Conservation (phyloP, 768 basidiomycete genomes). For the Dendrothele bispora region DNA sequence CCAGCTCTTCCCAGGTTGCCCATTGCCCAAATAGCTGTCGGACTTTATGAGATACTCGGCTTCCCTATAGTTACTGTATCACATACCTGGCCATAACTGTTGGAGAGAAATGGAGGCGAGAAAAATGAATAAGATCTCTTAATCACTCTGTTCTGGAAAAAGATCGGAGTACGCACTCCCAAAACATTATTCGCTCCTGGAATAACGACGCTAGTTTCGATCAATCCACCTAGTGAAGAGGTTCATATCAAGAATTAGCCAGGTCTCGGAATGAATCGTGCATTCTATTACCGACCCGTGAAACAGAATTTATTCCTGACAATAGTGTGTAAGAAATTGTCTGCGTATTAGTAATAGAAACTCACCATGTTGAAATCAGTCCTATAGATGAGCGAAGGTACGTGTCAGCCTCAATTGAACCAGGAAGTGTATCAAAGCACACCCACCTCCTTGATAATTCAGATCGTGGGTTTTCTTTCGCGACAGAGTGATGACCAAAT, state of each 20-base stretch:
- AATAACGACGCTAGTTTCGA: slow-evolving; percentile 62
- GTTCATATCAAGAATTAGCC: too few species aligned
- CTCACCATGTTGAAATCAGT: slow-evolving; percentile 19
- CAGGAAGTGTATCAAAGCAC: slow-evolving; percentile 9
- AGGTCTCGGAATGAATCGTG: too few species aligned
- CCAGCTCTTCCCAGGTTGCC: slow-evolving; percentile 39
- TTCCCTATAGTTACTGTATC: too few species aligned
- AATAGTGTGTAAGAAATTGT: too few species aligned
- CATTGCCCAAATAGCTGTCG: slow-evolving; percentile 24
- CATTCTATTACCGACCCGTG: slow-evolving; percentile 77
- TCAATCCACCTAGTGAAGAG: slow-evolving; percentile 79
- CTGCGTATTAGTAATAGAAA: too few species aligned
- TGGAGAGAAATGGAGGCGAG: too few species aligned
- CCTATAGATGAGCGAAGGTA: slow-evolving; percentile 21
- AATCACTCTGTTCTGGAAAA: slow-evolving; percentile 41
- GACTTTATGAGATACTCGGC: not conserved
- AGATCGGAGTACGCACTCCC: slow-evolving; percentile 79
- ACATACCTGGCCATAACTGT: slow-evolving; percentile 43
- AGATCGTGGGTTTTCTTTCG: slow-evolving; percentile 63
- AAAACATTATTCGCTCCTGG: slow-evolving; percentile 70
- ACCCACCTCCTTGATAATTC: slow-evolving; percentile 65
- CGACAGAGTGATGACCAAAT: slow-evolving; percentile 68
- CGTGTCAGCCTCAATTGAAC: not conserved
- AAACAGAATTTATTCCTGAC: slow-evolving; percentile 88
- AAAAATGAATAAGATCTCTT: slow-evolving; percentile 22